Evolutionary conservation across 352 stramenopile species (phyloP), one percentile per base, ranked within the genome.

Genomic region (Pythium dissotocum): DNA sequence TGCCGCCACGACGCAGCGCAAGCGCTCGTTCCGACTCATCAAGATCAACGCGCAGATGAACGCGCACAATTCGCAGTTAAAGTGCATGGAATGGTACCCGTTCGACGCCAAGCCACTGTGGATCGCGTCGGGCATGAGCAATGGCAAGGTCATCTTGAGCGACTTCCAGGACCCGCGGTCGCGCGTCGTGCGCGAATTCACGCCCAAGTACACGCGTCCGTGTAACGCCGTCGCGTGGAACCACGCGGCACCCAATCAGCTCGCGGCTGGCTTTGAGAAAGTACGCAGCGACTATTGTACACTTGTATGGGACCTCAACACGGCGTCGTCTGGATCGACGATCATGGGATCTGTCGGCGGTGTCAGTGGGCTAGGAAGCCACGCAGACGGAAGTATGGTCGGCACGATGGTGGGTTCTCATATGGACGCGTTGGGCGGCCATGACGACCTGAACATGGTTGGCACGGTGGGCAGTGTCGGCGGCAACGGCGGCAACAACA

Each of bases 171-270:
- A 90, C 73, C 69, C 81, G 35, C 83, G 84, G 40, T 70, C 79
- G 6, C 81, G 81, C 6, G 71, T 87, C 30, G 79, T 88, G 71
- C 80, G 83, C 62, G 86, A 94, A 63, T 91, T 93, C 52, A 60
- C 82, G 57, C 86, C 86, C 58, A 94, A 94, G 73, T 94, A 93
- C 75, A 89, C 71, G 62, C 84, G 86, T 2, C 86, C 86, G 28
- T 96, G 88, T 67, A 91, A 96, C 42, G 82, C 88, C 6, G 84
- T 96, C 21, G 86, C 86, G 14, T 96, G 88, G 88, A 96, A 96
- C 66, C 73, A 72, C 28, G 80, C 84, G 2, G 66, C 90, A 53
- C 78, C 86, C n/a, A 77, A 90, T 42, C 88, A 94, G 60, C 78
- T 96, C 49, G 88, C 82, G 0, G 86, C 84, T 6, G 88, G 88